Percentiles rank a stretch among this genome's conserved stretches.
These are phyloP conservation scores for Rhynchospora tenuis DNA, from an alignment of 176 grass and related monocot genomes.

Conservation along the genomic window DNA sequence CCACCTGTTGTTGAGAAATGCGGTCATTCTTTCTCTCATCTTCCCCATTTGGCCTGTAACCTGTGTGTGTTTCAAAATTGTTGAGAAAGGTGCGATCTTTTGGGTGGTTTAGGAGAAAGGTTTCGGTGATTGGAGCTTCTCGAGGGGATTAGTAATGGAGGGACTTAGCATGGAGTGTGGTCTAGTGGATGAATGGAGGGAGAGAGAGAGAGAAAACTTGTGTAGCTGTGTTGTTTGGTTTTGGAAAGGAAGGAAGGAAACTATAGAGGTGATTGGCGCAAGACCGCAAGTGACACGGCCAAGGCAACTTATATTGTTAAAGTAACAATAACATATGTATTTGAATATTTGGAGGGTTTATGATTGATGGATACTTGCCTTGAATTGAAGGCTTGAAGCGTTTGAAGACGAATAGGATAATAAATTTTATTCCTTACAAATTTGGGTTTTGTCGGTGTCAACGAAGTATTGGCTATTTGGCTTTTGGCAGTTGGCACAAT, in stretches of 20 bases:
- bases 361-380: not conserved
- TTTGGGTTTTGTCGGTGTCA: too few relatives aligned
- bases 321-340: not conserved
- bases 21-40: conserved; percentile 25
- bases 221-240: not conserved
- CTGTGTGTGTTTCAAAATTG: not conserved
- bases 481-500: too few relatives aligned
- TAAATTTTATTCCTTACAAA: too few relatives aligned
- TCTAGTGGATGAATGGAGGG: too few relatives aligned
- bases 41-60: conserved; percentile 29
- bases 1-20: conserved; percentile 76
- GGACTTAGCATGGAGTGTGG: not conserved
- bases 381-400: not conserved
- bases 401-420: not conserved
- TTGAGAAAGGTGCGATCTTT: not conserved
- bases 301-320: not conserved
- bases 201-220: too few relatives aligned
- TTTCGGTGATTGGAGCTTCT: not conserved
- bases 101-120: not conserved
- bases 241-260: not conserved
- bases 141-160: not conserved
- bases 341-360: not conserved
- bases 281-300: not conserved
- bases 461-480: too few relatives aligned
- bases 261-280: conserved; percentile 7